Evolutionary conservation across 2,329 filamentous ascomycete species (phyloP).

Genomic region (Colletotrichum sp.): DNA sequence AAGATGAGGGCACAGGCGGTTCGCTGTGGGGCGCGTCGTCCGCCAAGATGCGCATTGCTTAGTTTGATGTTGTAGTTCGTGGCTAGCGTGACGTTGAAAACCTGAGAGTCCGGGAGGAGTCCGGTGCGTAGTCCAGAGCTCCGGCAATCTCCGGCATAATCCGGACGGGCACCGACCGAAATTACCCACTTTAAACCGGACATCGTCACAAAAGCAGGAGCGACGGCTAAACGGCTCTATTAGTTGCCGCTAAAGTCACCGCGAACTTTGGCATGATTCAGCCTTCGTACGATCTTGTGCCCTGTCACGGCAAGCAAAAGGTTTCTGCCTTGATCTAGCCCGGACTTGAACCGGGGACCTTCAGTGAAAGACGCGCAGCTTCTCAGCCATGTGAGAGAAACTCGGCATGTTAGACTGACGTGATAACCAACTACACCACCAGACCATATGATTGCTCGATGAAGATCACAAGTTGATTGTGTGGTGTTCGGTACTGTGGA

Average conservation of each 20-base stretch:
- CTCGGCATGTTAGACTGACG: constrained; percentile 45
- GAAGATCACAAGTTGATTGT: neutral
- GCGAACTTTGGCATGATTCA: neutral
- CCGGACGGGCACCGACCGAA: neutral
- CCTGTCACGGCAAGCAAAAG: neutral
- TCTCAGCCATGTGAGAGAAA: too few relatives aligned
- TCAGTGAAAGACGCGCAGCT: neutral
- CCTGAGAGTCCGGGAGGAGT: neutral
- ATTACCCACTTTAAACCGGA: neutral
- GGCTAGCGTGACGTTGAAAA: neutral
- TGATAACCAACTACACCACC: constrained; percentile 53
- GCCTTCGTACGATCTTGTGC: neutral
- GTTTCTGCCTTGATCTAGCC: neutral
- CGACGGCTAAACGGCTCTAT: neutral
- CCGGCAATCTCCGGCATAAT: neutral
- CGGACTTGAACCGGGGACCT: constrained; percentile 13
- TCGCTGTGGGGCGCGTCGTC: neutral
- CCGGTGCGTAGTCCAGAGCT: neutral
- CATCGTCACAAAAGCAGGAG: neutral
- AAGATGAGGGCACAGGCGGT: neutral
- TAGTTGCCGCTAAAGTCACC: neutral
- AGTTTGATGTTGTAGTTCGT: neutral
- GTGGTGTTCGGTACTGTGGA: neutral
- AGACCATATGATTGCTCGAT: neutral
- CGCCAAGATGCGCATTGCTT: neutral